Evolutionary conservation across 495 filamentous ascomycete species (phyloP).

Genomic region (Aspergillus funiculosus): DNA sequence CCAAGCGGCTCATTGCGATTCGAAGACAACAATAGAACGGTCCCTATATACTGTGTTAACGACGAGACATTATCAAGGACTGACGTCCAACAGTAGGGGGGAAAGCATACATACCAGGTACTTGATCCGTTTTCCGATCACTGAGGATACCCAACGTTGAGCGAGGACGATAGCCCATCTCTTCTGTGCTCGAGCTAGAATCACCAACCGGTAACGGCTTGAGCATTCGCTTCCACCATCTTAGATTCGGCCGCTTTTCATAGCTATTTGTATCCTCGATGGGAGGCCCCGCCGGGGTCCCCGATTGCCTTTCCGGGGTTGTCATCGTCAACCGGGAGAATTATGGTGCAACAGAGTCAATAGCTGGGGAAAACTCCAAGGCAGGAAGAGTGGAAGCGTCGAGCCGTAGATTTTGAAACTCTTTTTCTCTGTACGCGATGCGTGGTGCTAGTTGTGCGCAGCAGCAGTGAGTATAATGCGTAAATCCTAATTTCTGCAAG

Average conservation of each 20-base stretch:
- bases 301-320: not conserved
- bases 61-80: not conserved
- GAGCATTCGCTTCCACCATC: conserved; percentile 7
- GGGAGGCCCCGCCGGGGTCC: not conserved
- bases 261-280: not conserved
- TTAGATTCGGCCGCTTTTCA: not conserved
- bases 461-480: no score
- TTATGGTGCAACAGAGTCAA: not conserved
- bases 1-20: conserved; percentile 79
- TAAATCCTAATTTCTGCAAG: no score
- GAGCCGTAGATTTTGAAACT: not conserved
- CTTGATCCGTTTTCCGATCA: conserved; percentile 77
- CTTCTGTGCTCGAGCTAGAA: conserved; percentile 1
- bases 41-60: conserved; percentile 48
- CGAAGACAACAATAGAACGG: conserved; percentile 68
- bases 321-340: conserved; percentile 1
- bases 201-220: not conserved
- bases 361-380: not conserved
- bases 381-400: not conserved
- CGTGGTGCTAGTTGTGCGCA: not conserved
- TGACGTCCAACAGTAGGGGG: not conserved
- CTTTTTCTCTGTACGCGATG: conserved; percentile 1
- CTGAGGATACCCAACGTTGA: conserved; percentile 83
- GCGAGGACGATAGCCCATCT: conserved; percentile 38
- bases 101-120: conserved; percentile 70